These are phyloP conservation scores for Seminavis robusta DNA, from an alignment of 108 stramenopile genomes.

Conservation along the genomic window DNA sequence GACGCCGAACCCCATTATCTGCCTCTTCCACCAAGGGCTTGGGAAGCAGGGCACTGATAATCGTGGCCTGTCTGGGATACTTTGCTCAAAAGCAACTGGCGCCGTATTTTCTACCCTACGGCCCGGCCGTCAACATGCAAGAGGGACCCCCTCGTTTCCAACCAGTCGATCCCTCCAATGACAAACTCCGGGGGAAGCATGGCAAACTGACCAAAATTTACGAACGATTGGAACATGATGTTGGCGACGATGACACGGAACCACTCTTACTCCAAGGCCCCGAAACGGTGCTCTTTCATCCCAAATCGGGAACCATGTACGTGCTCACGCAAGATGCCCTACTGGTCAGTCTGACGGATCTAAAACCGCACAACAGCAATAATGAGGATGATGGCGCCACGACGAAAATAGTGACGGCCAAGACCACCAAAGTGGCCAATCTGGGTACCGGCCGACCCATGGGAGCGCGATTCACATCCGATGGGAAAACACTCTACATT, in stretches of 20 bases:
- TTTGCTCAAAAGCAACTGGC: conserved; percentile 1
- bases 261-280: conserved; percentile 40
- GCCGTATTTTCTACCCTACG: conserved; percentile 11
- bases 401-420: conserved; percentile 42
- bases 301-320: conserved; percentile 41
- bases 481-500: conserved; percentile 60
- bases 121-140: not conserved
- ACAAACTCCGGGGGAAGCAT: conserved; percentile 21
- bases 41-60: no score
- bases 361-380: conserved; percentile 10
- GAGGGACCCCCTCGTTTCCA: not conserved
- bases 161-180: conserved; percentile 23
- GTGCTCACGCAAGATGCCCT: conserved; percentile 46
- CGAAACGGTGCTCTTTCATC: conserved; percentile 58
- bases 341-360: conserved; percentile 38
- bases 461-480: conserved; percentile 50
- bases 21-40: no score
- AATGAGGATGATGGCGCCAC: not conserved
- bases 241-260: conserved; percentile 11
- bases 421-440: conserved; percentile 33
- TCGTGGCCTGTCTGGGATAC: conserved; percentile 13
- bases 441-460: conserved; percentile 57
- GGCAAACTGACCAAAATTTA: conserved; percentile 55
- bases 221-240: conserved; percentile 46
- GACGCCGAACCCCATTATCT: no score